Evolutionary conservation across 2,329 filamentous ascomycete species (phyloP).

Genomic region (Alternaria ethzedia): DNA sequence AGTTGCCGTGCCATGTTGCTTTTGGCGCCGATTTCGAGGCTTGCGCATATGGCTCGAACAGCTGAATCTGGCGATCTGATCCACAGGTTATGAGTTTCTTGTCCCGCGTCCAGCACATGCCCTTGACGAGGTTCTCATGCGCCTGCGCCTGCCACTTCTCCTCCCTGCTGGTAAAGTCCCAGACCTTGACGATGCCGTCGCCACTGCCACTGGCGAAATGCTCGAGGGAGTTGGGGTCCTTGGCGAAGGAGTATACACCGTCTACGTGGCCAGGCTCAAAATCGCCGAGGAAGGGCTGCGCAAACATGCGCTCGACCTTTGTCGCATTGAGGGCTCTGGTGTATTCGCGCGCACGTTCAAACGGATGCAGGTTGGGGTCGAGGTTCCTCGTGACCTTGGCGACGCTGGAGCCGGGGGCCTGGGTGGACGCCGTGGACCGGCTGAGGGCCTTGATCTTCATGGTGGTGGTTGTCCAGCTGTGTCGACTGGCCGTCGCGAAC

Average conservation of each 20-base stretch:
- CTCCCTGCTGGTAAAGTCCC: conserved; percentile 76
- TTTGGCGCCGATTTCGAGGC: conserved; percentile 71
- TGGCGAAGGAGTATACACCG: conserved; percentile 64
- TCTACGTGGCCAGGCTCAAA: conserved; percentile 92
- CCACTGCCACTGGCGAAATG: conserved; percentile 55
- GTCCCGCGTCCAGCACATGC: conserved; percentile 85
- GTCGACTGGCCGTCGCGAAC: conserved; percentile 19
- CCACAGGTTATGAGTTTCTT: conserved; percentile 86
- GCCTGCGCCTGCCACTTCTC: conserved; percentile 80
- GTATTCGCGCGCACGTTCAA: conserved; percentile 88
- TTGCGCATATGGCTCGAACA: conserved; percentile 88
- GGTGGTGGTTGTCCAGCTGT: conserved; percentile 7
- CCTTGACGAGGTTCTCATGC: conserved; percentile 94
- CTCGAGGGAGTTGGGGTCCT: conserved; percentile 56
- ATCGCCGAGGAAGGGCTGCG: conserved; percentile 81
- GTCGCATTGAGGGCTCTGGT: conserved; percentile 81
- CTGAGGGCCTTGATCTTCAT: conserved; percentile 65
- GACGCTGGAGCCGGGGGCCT: conserved; percentile 70
- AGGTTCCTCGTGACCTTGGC: conserved; percentile 72
- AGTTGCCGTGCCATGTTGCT: conserved; percentile 82
- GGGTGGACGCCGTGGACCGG: conserved; percentile 68
- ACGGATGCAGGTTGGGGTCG: conserved; percentile 86
- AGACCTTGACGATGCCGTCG: conserved; percentile 93
- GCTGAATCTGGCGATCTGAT: conserved; percentile 83
- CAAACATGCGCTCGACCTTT: conserved; percentile 93